Base-by-base conservation (phyloP, 306 rosid species). In the Pyrus communis region DNA sequence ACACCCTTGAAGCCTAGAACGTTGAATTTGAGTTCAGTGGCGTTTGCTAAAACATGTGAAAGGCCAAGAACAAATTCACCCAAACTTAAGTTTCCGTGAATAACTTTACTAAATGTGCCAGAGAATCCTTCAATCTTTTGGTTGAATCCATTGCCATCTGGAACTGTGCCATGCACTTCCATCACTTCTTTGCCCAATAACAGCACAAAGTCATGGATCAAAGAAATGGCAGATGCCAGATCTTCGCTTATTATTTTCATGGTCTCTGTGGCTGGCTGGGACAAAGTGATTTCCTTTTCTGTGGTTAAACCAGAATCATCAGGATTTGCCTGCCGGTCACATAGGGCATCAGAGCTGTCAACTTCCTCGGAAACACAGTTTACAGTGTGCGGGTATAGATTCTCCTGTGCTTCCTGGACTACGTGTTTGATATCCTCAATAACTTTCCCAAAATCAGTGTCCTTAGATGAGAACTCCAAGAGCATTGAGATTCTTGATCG, bases 371-470 rank as follows among this genome's bases (percentile, higher is more conserved):
- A 75, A 81, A 78, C 78, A 78, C 71, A 80, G 63, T 80, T 83
- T 31, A 62, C 75, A n/a, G 90, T 69, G 69, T 78, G 83, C 57
- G 76, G 88, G 63, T 58, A 64, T 43, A 79, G 80, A 77, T 89
- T 79, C 80, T 79, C 85, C 61, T 72, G 88, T n/a, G 92, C 84
- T 78, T 91, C 93, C 78, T 89, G 86, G 73, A 96, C 83, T 52
- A 90, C 87, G 54, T 76, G 87, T 79, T 88, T 92, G 73, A 96
- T 88, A 78, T 91, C 96, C 85, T 91, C 96, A 79, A 92, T 79
- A 68, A 86, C 80, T 78, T 87, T 88, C 69, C 88, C 92, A 28
- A 84, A 82, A 81, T 96, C 87, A 21, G 90, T 85, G 84, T 92
- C 93, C 85, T 87, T 84, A 31, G 93, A 77, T 62, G 85, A 67